Evolutionary conservation across 2,329 filamentous ascomycete genomes (phyloP).

Genomic region (Penicillium corylophilum): DNA sequence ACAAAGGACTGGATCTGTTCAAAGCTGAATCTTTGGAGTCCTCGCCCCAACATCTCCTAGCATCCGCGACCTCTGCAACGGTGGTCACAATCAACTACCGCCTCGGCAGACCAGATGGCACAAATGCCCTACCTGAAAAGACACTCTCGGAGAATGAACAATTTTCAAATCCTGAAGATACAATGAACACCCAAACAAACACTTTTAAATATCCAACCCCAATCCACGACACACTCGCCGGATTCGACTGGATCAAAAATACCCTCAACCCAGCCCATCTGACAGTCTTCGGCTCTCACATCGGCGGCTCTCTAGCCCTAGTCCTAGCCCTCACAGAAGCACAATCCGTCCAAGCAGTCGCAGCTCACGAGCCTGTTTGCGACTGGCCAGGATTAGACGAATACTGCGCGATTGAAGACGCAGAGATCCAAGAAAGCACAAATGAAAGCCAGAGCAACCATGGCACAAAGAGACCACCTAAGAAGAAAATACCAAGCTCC

Average conservation of each 20-base stretch:
- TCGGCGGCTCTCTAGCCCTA: constrained; percentile 43
- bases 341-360: constrained; percentile 32
- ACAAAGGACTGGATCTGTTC: background rate
- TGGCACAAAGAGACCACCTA: background rate
- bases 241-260: constrained; percentile 40
- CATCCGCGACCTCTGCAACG: constrained; percentile 32
- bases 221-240: constrained; percentile 40
- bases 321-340: constrained; percentile 46
- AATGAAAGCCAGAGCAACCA: background rate
- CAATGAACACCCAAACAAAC: background rate
- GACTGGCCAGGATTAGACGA: constrained; percentile 45
- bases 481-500: constrained; percentile 7
- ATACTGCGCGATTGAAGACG: constrained; percentile 27
- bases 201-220: constrained; percentile 37
- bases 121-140: background rate
- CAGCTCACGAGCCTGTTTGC: constrained; percentile 36
- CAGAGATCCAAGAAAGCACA: no score
- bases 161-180: background rate
- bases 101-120: constrained; percentile 22
- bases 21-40: background rate
- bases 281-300: constrained; percentile 34
- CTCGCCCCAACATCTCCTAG: constrained; percentile 28
- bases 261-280: constrained; percentile 32
- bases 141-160: background rate
- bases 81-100: constrained; percentile 45